Conservation (phyloP, 495 filamentous ascomycete species). For the Neurospora sp. region DNA sequence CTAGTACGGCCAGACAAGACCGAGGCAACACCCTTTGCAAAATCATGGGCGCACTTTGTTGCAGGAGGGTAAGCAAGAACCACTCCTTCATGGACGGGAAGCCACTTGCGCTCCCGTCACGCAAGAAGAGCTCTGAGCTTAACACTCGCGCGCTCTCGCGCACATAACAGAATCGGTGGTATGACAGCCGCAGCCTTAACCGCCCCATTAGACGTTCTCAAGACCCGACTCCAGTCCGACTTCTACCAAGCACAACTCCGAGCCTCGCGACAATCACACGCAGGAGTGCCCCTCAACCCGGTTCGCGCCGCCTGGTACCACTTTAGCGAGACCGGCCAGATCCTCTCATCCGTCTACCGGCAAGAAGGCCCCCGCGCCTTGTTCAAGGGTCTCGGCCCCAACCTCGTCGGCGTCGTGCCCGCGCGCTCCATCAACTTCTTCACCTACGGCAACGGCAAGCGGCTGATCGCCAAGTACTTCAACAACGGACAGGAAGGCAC, state of each 20-base stretch:
- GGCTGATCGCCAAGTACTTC: conserved; percentile 55
- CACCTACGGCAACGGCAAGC: conserved; percentile 80
- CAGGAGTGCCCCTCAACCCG: conserved; percentile 29
- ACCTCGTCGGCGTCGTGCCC: conserved; percentile 77
- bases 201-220: conserved; percentile 80
- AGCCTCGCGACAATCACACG: conserved; percentile 32
- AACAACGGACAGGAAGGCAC: conserved; percentile 56
- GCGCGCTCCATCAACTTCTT: conserved; percentile 83
- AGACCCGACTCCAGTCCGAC: conserved; percentile 81
- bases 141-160: not conserved
- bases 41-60: conserved; percentile 82
- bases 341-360: conserved; percentile 64
- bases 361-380: conserved; percentile 73
- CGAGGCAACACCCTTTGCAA: conserved; percentile 44
- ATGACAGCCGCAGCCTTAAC: conserved; percentile 83
- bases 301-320: conserved; percentile 45
- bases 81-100: not conserved
- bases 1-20: conserved; percentile 19
- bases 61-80: conserved; percentile 62
- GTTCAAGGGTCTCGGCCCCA: conserved; percentile 83
- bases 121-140: not conserved
- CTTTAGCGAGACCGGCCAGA: conserved; percentile 69
- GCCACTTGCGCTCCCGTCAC: not conserved
- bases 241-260: conserved; percentile 69
- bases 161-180: conserved; percentile 55